Evolutionary conservation across 1,284 basidiomycete genomes (phyloP).

Genomic region (Phellopilus nigrolimitatus): DNA sequence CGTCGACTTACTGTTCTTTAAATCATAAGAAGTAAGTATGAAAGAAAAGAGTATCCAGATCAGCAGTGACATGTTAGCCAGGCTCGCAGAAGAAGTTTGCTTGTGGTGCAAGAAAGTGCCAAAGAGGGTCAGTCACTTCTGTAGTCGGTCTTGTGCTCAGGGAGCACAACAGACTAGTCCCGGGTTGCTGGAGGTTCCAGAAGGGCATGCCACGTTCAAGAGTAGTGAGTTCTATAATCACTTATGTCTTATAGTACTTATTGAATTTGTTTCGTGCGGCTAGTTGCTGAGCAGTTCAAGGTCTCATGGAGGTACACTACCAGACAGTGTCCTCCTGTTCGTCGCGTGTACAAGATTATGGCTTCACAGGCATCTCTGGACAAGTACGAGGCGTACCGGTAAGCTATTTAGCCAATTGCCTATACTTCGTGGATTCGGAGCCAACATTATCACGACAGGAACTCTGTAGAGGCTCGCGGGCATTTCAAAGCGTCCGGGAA

Average conservation of each 20-base stretch:
- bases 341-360: conserved; percentile 57
- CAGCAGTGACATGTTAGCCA: conserved; percentile 4
- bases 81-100: conserved; percentile 42
- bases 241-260: conserved; percentile 2
- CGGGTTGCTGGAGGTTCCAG: conserved; percentile 52
- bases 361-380: conserved; percentile 40
- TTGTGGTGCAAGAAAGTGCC: conserved; percentile 49
- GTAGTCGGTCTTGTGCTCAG: conserved; percentile 46
- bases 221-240: conserved; percentile 41
- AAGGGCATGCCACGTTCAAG: conserved; percentile 53
- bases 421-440: neutral
- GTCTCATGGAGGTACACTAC: conserved; percentile 57
- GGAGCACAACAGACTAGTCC: conserved; percentile 49
- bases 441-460: conserved; percentile 28
- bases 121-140: conserved; percentile 57
- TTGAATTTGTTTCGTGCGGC: conserved; percentile 35
- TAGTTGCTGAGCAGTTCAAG: conserved; percentile 62
- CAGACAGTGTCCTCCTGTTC: conserved; percentile 47
- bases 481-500: conserved; percentile 47
- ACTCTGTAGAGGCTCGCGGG: conserved; percentile 50
- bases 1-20: conserved; percentile 43
- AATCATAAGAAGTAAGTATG: conserved; percentile 42
- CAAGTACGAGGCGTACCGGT: conserved; percentile 57
- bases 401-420: conserved; percentile 18
- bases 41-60: conserved; percentile 24